Evolutionary conservation across 768 basidiomycete species (phyloP), one percentile per base, ranked within the genome.

Genomic region (Phylloporus sp.): DNA sequence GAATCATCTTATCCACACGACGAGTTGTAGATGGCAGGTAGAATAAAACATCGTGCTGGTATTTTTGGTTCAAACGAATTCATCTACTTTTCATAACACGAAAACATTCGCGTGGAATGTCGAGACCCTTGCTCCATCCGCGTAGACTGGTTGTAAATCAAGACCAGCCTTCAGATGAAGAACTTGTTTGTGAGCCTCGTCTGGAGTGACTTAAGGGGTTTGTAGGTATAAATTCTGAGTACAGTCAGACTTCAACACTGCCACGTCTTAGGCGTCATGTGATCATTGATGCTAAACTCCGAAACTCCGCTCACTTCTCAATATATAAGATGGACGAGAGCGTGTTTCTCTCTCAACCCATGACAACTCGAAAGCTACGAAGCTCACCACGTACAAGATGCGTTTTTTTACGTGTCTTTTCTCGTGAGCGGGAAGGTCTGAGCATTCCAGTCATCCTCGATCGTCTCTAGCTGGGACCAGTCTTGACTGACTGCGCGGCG

Each of bases 351-450:
- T 32, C 41, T 54, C 5, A 45, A 46, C 45, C 44, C 54, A 59
- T 26, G 32, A 66, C 66, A 64, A 58, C 56, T 59, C 62, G 61
- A 67, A 68, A 47, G 67, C 62, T 62, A 36, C 59, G 58, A 57
- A 54, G 64, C 65, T 67, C 64, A 57, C 42, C 52, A 63, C 66
- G 56, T 45, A 68, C 65, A 53, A 43, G 61, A 55, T 39, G 52
- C 34, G 55, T 50, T 18, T n/a, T n/a, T n/a, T n/a, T n/a, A n/a
- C n/a, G n/a, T 36, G 50, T 59, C 62, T 61, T 52, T 58, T 29
- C 38, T 67, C 35, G 56, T 62, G 70, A 68, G 67, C 59, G 60
- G 68, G 64, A 69, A 62, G 64, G 68, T 69, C 64, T 70, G 68
- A 70, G 58, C 44, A 43, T 61, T 47, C 22, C 51, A 41, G 64